Base-by-base conservation (phyloP, 2,329 filamentous ascomycete species). In the Sclerotinia trifoliorum region DNA sequence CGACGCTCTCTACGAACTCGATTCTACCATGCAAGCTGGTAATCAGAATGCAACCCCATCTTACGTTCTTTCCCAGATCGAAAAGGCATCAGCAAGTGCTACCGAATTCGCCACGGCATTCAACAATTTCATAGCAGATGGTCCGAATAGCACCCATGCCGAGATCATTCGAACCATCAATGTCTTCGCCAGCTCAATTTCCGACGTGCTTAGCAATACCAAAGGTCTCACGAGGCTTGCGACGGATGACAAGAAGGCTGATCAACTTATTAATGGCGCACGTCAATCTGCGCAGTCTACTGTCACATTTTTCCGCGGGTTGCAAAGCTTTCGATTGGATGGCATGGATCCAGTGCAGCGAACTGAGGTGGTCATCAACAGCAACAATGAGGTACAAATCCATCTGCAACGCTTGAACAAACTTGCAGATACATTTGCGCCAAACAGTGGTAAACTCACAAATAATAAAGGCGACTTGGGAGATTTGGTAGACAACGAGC, bases 81-180 rank as follows among this genome's bases (percentile, higher is more conserved):
- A 99, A 78, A 99, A 98, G 82, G 94, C 95, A 0, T 95, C 94
- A 10, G 88, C 93, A 13, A 96, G 89, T 72, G 93, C 95, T 17
- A 98, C 96, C 80, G 95, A 99, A 78, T 99, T 99, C 80, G 95
- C 94, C 1, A 98, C 94, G 0, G 90, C 95, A 0, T 99, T 98
- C 84, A 99, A 97, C 83, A 96, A 96, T 80, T 98, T 96, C 79
- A 96, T 99, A 75, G 95, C 94, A 10, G 95, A 99, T 77, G 95
- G 95, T 0, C 94, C 94, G 6, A 96, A 94, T 79, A 93, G 92
- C 77, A 89, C 89, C 13, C 93, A 97, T 76, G 87, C 91, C 2
- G 94, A 97, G 69, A 90, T 99, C 70, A 98, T 98, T 79, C 93
- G 93, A 78, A 92, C 93, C 0, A 91, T 97, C 74, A 95, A 93